Base-by-base conservation (phyloP, 2,329 filamentous ascomycete genomes). In the Sporothrix phasma region DNA sequence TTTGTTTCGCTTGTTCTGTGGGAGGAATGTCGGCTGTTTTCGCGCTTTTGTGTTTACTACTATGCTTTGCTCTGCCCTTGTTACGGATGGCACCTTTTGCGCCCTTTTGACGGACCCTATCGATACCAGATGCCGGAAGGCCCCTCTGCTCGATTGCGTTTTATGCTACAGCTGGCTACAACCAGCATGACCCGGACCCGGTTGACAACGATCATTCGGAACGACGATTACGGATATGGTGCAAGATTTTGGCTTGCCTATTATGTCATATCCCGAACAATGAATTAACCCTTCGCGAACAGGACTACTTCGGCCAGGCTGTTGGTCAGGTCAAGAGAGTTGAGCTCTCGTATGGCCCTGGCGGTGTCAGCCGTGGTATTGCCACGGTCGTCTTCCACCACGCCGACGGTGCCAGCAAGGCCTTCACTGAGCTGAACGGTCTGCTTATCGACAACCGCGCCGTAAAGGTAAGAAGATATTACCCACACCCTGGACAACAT, bases 231-330 rank as follows among this genome's bases (percentile, higher is more conserved):
- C 63, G 62, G 60, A 59, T 45, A 56, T 67, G 71, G 74, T 69
- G 75, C 29, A 53, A 60, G 54, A 59, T 13, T n/a, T 64, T 72
- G 70, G 73, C 56, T 39, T 72, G 69, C 68, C 74, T 78, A 74
- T 72, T 76, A 75, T 78, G 80, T 73, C 88, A 86, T 80, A 72
- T 88, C 87, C 43, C 62, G 67, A 66, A 69, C 62, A 67, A 66
- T 89, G 88, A 91, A 85, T 91, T 87, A 77, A 79, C 75, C 73
- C 73, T 76, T 76, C 77, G 76, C 77, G 77, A 79, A 77, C 91
- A 99, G 94, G 94, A 99, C 80, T 99, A 97, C 78, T 97, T 99
- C 77, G 79, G 82, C 73, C 88, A 90, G 74, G 88, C 90, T 71
- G 86, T 96, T 75, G 93, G 92, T 70, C 85, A 89, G 68, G 90